Base-by-base conservation (phyloP, 179 eudicot species). In the Beta lomatogona region DNA sequence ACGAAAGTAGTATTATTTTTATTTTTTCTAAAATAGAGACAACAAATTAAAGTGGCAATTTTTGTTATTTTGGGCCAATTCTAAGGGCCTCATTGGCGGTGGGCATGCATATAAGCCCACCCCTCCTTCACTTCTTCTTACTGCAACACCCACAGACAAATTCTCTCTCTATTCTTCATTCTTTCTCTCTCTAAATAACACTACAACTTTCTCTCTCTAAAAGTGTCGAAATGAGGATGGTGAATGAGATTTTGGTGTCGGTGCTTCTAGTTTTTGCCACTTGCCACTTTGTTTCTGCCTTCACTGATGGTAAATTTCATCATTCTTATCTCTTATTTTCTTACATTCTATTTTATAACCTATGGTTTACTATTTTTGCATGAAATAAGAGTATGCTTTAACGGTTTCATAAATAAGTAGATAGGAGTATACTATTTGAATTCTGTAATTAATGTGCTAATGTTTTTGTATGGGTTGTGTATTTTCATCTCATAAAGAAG, bases 291-390 rank as follows among this genome's bases (percentile, higher is more conserved):
- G 69, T 88, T 70, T 86, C 79, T 50, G 89, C 88, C 54, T 50
- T 87, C 21, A 76, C 68, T 21, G 93, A 90, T 66, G 93, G 93
- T 90, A 86, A 70, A 9, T 1, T 9, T 28, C 13, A 36, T 57
- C 21, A 22, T 22, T 18, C n/a, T 60, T 67, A n/a, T 54, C 50
- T 45, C 21, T 73, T 12, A 61, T 8, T 41, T 53, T 19, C 59
- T 22, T 14, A 3, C 19, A 9, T 16, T 28, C 15, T 25, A 52
- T 15, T 36, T 36, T 36, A 36, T 36, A 36, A 36, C 41, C 41
- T 36, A 36, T 36, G 41, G 2, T 36, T 36, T 36, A 36, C 41
- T 36, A 36, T 36, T 36, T 36, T 36, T 36, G 41, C 41, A 36
- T 36, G 41, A 36, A 36, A 36, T 36, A 36, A 36, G 41, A 36